A percentile compares a stretch with the other conserved stretches of the same genome.
phyloP scores from a whole-genome alignment of 2,329 filamentous ascomycete genomes.

The Hymenoscyphus infarciens region DNA sequence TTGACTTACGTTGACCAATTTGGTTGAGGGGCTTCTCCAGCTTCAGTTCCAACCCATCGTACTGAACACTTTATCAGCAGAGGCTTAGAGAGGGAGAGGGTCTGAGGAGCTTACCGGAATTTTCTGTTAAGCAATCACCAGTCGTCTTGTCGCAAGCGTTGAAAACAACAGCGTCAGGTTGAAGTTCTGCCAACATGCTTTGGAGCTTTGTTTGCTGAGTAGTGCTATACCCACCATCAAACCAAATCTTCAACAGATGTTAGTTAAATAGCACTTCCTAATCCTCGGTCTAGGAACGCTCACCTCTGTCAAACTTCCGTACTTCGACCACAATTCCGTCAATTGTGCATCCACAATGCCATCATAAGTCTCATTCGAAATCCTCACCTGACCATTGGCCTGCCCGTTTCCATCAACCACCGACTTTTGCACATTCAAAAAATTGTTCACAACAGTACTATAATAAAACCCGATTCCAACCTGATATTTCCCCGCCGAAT shows the following conservation, averaged over 20 bases:
- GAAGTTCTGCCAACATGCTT: conserved; percentile 21
- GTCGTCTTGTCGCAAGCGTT: conserved; percentile 26
- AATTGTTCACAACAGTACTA: conserved; percentile 35
- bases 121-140: conserved; percentile 26
- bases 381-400: conserved; percentile 24
- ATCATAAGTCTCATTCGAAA: conserved; percentile 28
- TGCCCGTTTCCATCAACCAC: conserved; percentile 19
- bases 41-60: conserved; percentile 29
- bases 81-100: neutral
- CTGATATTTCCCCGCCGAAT: conserved; percentile 28
- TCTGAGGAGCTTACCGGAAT: conserved; percentile 11
- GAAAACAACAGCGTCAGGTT: conserved; percentile 29
- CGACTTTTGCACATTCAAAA: conserved; percentile 30
- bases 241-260: conserved; percentile 27
- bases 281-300: neutral
- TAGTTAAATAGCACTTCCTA: neutral
- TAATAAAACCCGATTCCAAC: conserved; percentile 35
- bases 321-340: conserved; percentile 28
- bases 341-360: conserved; percentile 29
- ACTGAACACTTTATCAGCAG: conserved; percentile 12
- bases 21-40: conserved; percentile 25
- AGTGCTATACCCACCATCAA: conserved; percentile 30
- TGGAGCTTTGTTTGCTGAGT: conserved; percentile 25
- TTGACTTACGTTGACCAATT: conserved; percentile 29
- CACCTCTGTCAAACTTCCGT: conserved; percentile 29